Evolutionary conservation across 805 yeast species (phyloP), one percentile per base, ranked within the genome.

Genomic region (Kazachstania bromeliacearum): DNA sequence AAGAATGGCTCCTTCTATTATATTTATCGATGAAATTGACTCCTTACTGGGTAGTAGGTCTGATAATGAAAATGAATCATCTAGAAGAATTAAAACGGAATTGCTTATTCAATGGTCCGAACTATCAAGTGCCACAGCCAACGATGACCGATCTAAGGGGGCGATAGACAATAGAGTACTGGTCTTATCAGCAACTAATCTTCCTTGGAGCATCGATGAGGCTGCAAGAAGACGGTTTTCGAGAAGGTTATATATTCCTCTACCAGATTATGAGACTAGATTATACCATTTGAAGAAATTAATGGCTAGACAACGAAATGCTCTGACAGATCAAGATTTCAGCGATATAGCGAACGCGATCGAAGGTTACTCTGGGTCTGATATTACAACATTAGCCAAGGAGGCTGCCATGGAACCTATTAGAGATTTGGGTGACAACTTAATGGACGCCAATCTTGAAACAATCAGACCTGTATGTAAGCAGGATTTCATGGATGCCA

Each of bases 391-490:
- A 1, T 63, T 89, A 43, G 95, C 97, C 2, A 92, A 92, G 59
- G 98, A 89, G 53, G 94, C 96, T 3, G 98, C 97, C 1, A 89
- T 89, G 96, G 95, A 95, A 3, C 97, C 98, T 1, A 67, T 92
- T 31, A 68, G 98, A 44, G 79, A 85, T 21, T 64, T 92, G 23
- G 97, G 97, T 4, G 97, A 89, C 39, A 77, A 80, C 36, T 66
- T 92, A 38, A 64, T 89, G 46, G 62, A 67, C 26, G 73, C 75
- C 0, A 68, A 85, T 7, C 79, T 85, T 31, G 85, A 80, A 37
- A 79, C 77, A 36, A 85, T 89, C 41, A 67, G 97, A 40, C 81
- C 94, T 0, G 76, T 89, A 33, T 66, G 68, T 31, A 62, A 82
- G 31, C 66, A 68, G n/a, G 98, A 89, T 55, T 92, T 89, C 55